Percentiles rank a stretch among this genome's conserved stretches.
Conservation (phyloP, 108 stramenopile genomes). For the Epithemia pelagica region DNA sequence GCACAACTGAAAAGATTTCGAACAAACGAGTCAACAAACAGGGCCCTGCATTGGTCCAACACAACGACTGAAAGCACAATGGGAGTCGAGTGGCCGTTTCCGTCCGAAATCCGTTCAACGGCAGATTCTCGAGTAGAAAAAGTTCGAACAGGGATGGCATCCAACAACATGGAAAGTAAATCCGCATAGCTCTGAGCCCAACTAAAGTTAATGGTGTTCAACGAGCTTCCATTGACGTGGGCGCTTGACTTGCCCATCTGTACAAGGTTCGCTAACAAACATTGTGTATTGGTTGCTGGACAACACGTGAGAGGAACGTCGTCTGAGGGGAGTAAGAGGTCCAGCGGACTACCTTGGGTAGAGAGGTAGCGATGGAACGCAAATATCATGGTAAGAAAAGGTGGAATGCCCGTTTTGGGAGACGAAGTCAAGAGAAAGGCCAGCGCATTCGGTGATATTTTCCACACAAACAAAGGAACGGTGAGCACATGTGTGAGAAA, state of each 20-base stretch:
- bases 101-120: conserved; percentile 75
- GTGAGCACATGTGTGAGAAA: conserved; percentile 63
- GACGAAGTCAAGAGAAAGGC: conserved; percentile 10
- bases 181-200: conserved; percentile 46
- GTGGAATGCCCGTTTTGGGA: neutral
- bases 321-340: conserved; percentile 26
- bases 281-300: conserved; percentile 59
- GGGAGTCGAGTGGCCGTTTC: conserved; percentile 56
- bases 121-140: conserved; percentile 51
- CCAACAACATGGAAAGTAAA: conserved; percentile 56
- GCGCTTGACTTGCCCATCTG: conserved; percentile 50
- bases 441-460: conserved; percentile 10
- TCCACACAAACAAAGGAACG: conserved; percentile 72
- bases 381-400: neutral
- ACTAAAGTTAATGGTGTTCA: conserved; percentile 18
- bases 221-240: conserved; percentile 36
- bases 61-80: conserved; percentile 65
- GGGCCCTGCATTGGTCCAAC: conserved; percentile 57
- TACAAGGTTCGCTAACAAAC: conserved; percentile 62
- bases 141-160: conserved; percentile 64
- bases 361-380: neutral
- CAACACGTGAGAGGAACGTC: conserved; percentile 55
- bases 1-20: conserved; percentile 57
- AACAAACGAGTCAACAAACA: conserved; percentile 57
- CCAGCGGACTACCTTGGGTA: conserved; percentile 28